These are phyloP conservation scores for Dactylis glomerata DNA, from an alignment of 176 grass and related monocot species.

Conservation along the genomic window DNA sequence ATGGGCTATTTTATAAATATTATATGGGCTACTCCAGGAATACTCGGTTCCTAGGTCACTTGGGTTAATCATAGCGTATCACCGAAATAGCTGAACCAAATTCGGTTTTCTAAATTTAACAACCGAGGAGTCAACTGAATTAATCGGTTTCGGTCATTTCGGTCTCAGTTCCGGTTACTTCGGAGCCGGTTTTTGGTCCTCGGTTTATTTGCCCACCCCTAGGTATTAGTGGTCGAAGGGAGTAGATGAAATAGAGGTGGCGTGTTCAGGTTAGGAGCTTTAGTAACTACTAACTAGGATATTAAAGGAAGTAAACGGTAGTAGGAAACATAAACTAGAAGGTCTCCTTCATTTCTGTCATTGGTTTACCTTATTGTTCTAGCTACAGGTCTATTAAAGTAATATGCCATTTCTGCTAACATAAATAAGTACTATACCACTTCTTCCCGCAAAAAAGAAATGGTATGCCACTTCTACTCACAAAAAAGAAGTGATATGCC, in stretches of 20 bases:
- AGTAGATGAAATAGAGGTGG: not conserved
- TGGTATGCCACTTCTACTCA: not conserved
- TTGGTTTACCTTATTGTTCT: not conserved
- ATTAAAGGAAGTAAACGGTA: not conserved
- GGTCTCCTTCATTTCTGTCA: not conserved
- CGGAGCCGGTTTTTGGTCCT: too few relatives aligned
- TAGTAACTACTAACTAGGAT: not conserved
- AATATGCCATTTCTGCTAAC: not conserved
- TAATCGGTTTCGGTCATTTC: too few relatives aligned
- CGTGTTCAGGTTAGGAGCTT: not conserved
- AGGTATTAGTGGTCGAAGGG: too few relatives aligned
- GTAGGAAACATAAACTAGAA: not conserved
- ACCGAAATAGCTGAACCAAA: too few relatives aligned
- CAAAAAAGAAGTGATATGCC: not conserved
- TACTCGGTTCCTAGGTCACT: too few relatives aligned
- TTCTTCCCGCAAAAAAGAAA: not conserved
- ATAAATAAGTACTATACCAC: not conserved
- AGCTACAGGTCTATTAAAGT: not conserved
- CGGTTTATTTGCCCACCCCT: too few relatives aligned
- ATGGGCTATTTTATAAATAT: too few relatives aligned
- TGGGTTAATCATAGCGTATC: too few relatives aligned
- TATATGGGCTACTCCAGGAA: too few relatives aligned
- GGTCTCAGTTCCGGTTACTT: too few relatives aligned
- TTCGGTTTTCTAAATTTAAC: too few relatives aligned
- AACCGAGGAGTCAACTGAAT: too few relatives aligned